Evolutionary conservation across 768 basidiomycete genomes (phyloP), one percentile per base, ranked within the genome.

Genomic region (Rhodocollybia butyracea): DNA sequence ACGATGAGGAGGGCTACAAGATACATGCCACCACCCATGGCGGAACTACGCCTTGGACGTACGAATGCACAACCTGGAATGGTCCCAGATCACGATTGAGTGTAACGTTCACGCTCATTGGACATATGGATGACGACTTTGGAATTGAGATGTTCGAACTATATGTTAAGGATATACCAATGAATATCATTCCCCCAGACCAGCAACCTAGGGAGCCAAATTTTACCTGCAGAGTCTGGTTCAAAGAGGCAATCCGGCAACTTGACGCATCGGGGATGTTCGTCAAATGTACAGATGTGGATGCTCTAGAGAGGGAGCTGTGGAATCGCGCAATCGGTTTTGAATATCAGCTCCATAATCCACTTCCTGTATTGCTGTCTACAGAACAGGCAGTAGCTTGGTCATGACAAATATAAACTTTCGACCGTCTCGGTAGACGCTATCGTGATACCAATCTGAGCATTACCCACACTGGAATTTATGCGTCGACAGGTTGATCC

Each of bases 161-260:
- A 17, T 51, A 51, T 1, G 29, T 51, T 0, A 51, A 51, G 26
- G 50, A 51, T 34, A 51, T 51, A 10, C 50, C 50, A 2, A 51
- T 51, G 50, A 51, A 22, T 1, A 1, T 51, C 36, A 27, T 34
- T 15, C 27, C 26, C 6, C 19, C 2, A 0, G 31, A 51, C 1
- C 29, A 36, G 27, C 39, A 1, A 6, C 13, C 13, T 13, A 38
- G 8, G 17, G 50, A 31, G 29, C 10, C 10, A 1, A 6, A 31
- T 0, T 51, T 51, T 24, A 51, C 50, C 17, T 51, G 50, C 2
- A 31, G 50, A n/a, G 50, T 51, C 34, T 51, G 50, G 50, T 51
- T 51, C 31, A 51, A 51, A 30, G 29, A 51, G 26, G 50, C 50
- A 17, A 51, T 51, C 34, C 50, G 50, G 7, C 29, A 31, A n/a